Base-by-base conservation (phyloP, 805 yeast species). In the Saccharomycopsis lassenensis region DNA sequence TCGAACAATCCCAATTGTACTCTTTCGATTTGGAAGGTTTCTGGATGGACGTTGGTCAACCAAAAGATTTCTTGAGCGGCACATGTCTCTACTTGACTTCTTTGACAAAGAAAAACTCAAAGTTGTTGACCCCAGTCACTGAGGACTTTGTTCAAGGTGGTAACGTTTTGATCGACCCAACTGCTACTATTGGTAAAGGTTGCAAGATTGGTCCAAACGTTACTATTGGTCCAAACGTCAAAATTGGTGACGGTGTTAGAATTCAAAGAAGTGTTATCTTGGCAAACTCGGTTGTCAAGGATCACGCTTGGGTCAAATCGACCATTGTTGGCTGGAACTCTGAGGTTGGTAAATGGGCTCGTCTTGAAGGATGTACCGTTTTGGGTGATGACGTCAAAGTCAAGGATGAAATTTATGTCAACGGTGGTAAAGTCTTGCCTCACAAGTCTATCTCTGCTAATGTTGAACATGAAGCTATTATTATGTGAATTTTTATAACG, bases 1-100 rank as follows among this genome's bases (percentile, higher is more conserved):
- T 93, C 49, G 93, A 83, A 65, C 67, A 79, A 58, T 86, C 80
- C 57, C 72, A 79, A 44, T 73, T 91, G 55, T 91, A 78, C 73
- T 87, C 97, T 37, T 91, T 83, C 57, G 99, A 91, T 64, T 76
- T 91, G 57, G 96, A 91, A 71, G 97, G 98, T 49, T 91, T 77
- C 83, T 91, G 99, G 99, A 91, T 91, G 98, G 99, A 91, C 64
- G 96, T 91, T 51, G 99, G 99, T 64, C 99, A 91, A 72, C 99
- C 99, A 74, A 91, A 89, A 76, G 99, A 91, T 67, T 91, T 86
- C 78, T 67, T 91, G 48, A 77, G 95, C 43, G 99, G 99, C 63
- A 84, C 96, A 54, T 77, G 86, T 52, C 69, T 89, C 48, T 91
- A 87, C 73, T 72, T 91, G 62, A 71, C 81, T 59, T 79, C 97